Evolutionary conservation across 73 alveolate genomes (phyloP).

Genomic region (Stentor coeruleus): DNA sequence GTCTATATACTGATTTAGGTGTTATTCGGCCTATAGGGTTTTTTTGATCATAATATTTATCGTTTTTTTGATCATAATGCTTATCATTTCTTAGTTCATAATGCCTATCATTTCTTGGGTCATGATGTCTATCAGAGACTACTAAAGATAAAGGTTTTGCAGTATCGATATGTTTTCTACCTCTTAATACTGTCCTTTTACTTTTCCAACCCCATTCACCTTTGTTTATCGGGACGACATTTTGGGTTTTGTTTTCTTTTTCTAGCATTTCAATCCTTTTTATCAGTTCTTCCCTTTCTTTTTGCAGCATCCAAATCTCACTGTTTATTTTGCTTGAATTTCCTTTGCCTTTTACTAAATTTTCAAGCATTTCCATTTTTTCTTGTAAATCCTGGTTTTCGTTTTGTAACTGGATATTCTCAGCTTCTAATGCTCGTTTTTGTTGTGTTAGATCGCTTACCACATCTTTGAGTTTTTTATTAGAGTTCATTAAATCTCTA

Average conservation of each 20-base stretch:
- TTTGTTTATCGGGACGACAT: background rate
- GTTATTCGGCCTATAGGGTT: too few species aligned
- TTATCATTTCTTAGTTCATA: too few species aligned
- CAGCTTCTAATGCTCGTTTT: background rate
- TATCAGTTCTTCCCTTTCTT: background rate
- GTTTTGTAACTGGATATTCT: background rate
- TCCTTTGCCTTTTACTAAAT: background rate
- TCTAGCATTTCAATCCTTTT: background rate
- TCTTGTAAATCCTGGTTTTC: background rate
- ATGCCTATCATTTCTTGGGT: too few species aligned
- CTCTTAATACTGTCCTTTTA: conserved; percentile 14
- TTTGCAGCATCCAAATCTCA: background rate
- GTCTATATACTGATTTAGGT: too few species aligned
- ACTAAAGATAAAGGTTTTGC: background rate
- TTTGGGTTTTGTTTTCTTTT: conserved; percentile 14
- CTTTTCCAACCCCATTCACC: conserved; percentile 18
- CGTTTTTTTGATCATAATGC: too few species aligned
- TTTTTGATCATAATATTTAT: too few species aligned
- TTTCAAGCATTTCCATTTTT: conserved; percentile 14
- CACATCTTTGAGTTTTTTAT: conserved; percentile 31
- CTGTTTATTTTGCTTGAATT: too few species aligned
- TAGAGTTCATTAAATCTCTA: conserved; percentile 34
- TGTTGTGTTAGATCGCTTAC: background rate
- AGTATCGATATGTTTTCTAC: background rate
- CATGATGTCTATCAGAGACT: background rate